These are phyloP conservation scores for Lasiosphaeriaceae sp. DNA, from an alignment of 495 filamentous ascomycete genomes.

Conservation along the genomic window DNA sequence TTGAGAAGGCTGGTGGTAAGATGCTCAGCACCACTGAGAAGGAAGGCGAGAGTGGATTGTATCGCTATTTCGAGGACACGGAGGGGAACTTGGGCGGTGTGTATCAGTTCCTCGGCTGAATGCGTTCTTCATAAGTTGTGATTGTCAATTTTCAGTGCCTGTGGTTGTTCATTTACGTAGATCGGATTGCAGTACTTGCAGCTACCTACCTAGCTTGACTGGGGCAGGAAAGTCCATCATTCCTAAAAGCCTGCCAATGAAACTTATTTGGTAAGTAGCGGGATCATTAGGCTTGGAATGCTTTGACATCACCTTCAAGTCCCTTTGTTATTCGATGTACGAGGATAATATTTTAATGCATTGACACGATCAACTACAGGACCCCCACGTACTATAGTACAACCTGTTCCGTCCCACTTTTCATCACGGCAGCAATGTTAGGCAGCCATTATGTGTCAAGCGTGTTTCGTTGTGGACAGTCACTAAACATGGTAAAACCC, in stretches of 20 bases:
- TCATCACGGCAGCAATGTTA: not conserved
- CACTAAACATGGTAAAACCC: not conserved
- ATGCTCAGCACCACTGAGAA: slow-evolving; percentile 6
- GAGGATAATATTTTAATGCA: not conserved
- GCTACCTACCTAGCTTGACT: no score
- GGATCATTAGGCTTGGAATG: no score
- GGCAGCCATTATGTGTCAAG: not conserved
- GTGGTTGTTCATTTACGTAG: no score
- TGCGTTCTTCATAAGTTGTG: no score
- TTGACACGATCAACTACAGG: not conserved
- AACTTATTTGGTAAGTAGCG: no score
- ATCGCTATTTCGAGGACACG: slow-evolving; percentile 16
- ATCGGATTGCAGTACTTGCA: no score
- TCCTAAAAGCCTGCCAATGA: no score
- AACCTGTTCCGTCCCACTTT: not conserved
- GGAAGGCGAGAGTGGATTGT: slow-evolving; percentile 7
- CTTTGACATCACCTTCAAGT: no score
- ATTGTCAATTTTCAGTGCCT: no score
- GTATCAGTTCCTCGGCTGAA: slow-evolving; percentile 3
- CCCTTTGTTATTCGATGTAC: no score
- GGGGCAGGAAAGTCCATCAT: no score
- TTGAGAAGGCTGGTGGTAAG: slow-evolving; percentile 14
- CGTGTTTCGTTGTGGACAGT: not conserved
- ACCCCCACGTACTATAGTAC: not conserved
- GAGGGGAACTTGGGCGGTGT: slow-evolving; percentile 14